Conservation (phyloP, 306 rosid species). For the Prunus mume region DNA sequence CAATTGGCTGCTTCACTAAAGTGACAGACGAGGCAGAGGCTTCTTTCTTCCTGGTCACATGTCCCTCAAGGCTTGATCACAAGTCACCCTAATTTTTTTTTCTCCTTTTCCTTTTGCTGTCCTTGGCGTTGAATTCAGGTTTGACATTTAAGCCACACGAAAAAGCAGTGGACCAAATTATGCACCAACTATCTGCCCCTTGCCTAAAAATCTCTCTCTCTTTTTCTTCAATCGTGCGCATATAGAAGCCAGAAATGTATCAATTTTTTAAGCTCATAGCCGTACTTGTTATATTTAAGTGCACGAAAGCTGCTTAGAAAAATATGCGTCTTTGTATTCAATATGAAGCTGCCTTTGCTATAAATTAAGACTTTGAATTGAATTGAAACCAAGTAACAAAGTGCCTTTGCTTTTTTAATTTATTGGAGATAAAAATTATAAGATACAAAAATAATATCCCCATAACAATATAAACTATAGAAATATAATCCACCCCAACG, state of each 20-base stretch:
- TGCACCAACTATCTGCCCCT: conserved; percentile 3
- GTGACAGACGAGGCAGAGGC: not conserved
- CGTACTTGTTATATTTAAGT: not conserved
- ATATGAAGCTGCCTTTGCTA: too few species aligned
- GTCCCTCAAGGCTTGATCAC: conserved; percentile 24
- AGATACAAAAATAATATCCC: not conserved
- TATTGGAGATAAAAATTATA: conserved; percentile 1
- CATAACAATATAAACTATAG: not conserved
- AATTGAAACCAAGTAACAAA: not conserved
- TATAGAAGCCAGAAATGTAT: not conserved
- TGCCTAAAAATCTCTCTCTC: not conserved
- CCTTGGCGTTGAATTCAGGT: conserved; percentile 35
- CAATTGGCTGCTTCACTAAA: not conserved
- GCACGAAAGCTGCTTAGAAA: conserved; percentile 3
- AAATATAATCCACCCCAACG: not conserved
- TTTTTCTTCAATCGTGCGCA: not conserved
- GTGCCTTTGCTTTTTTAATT: not conserved
- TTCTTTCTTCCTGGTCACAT: conserved; percentile 25
- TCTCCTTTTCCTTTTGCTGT: conserved; percentile 5
- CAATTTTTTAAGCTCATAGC: not conserved
- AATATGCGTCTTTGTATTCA: not conserved
- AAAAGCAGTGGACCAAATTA: conserved; percentile 4
- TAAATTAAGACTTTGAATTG: too few species aligned
- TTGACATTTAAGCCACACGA: conserved; percentile 38
- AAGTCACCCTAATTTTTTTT: conserved; percentile 10